These are phyloP conservation scores for Solanum hybrid DNA, from an alignment of 305 asterid species.

Conservation along the genomic window DNA sequence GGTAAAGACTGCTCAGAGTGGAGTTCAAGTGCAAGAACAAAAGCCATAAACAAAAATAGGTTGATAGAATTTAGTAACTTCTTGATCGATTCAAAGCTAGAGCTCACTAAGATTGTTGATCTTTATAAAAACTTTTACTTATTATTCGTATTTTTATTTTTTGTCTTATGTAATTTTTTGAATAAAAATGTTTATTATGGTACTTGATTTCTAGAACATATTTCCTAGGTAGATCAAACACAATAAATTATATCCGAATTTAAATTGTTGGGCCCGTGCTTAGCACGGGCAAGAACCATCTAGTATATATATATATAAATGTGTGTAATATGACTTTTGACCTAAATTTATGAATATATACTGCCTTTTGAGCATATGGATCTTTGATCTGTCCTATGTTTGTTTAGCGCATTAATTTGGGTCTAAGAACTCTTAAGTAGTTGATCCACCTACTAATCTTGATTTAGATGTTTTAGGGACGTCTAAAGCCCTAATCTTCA, in stretches of 20 bases:
- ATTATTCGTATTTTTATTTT: too few relatives aligned
- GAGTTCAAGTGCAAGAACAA: slow-evolving; percentile 81
- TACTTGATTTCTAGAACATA: too few relatives aligned
- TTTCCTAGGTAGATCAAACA: too few relatives aligned
- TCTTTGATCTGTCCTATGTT: neutral
- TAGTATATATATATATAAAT: too few relatives aligned
- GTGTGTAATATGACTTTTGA: neutral
- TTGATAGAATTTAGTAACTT: slow-evolving; percentile 47
- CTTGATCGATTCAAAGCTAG: neutral
- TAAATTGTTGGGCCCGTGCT: too few relatives aligned
- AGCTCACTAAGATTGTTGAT: neutral
- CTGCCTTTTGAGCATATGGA: neutral
- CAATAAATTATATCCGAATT: too few relatives aligned
- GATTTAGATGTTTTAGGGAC: neutral
- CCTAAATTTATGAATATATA: neutral
- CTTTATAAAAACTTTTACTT: too few relatives aligned
- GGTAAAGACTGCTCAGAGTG: too few relatives aligned
- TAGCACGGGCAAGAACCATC: too few relatives aligned
- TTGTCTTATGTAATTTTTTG: too few relatives aligned
- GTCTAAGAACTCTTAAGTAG: neutral
- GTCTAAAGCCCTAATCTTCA: neutral
- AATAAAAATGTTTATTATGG: too few relatives aligned
- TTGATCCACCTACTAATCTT: neutral
- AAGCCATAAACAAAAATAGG: slow-evolving; percentile 63
- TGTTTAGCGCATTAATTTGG: neutral